Percentiles rank a stretch among this genome's conserved stretches.
phyloP scores from a whole-genome alignment of 2,329 filamentous ascomycete genomes.

The Hymenotorrendiella dingleyae region DNA sequence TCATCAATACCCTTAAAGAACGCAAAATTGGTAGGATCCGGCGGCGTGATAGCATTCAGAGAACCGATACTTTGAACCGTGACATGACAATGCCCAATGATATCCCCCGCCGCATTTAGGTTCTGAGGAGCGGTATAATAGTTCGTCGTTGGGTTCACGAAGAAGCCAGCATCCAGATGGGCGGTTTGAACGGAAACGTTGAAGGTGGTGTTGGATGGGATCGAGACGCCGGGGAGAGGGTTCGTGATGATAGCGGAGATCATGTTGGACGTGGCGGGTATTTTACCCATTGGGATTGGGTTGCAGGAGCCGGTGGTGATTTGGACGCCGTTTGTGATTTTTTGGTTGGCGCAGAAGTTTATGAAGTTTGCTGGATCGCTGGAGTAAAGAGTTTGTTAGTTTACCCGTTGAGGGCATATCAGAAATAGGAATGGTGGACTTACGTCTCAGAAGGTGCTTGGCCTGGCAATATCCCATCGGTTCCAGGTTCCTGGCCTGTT shows the following conservation, averaged over 20 bases:
- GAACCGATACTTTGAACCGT: slow-evolving; percentile 30
- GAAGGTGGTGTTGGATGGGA: slow-evolving; percentile 19
- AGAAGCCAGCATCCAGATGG: slow-evolving; percentile 29
- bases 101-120: slow-evolving; percentile 21
- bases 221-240: slow-evolving; percentile 17
- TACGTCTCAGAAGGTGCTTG: slow-evolving; percentile 23
- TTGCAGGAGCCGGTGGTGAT: slow-evolving; percentile 55
- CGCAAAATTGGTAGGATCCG: slow-evolving; percentile 26
- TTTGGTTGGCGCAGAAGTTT: slow-evolving; percentile 29
- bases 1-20: slow-evolving; percentile 36
- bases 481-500: slow-evolving; percentile 10
- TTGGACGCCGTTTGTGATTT: slow-evolving; percentile 54
- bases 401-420: too few species aligned
- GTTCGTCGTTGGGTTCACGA: slow-evolving; percentile 31
- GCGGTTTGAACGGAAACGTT: slow-evolving; percentile 27
- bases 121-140: slow-evolving; percentile 32
- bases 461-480: slow-evolving; percentile 41
- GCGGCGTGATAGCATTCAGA: slow-evolving; percentile 20
- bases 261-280: slow-evolving; percentile 14
- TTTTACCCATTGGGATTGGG: slow-evolving; percentile 13
- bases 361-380: slow-evolving; percentile 35
- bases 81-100: slow-evolving; percentile 32
- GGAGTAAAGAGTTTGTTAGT: too few species aligned
- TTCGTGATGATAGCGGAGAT: slow-evolving; percentile 16
- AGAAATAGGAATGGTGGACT: slow-evolving; percentile 24